Conservation (phyloP, 148 eudicot species). For the Chenopodium suecicum region DNA sequence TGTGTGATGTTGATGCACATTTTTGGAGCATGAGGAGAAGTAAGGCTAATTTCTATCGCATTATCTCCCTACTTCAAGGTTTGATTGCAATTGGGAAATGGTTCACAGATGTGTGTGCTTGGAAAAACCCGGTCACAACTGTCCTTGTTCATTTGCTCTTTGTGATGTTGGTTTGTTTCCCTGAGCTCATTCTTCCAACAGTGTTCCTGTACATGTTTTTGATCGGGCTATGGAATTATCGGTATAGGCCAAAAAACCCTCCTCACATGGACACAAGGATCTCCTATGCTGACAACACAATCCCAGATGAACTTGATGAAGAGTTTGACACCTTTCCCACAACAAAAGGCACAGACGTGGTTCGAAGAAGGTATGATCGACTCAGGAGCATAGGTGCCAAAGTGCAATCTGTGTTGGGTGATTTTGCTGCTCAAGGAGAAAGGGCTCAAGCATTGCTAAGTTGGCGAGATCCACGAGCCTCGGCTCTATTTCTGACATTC, state of each 20-base stretch:
- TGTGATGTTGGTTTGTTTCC: slow-evolving; percentile 65
- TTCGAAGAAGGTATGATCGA: slow-evolving; percentile 73
- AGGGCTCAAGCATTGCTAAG: slow-evolving; percentile 67
- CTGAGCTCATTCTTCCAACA: slow-evolving; percentile 71
- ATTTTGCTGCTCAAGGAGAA: slow-evolving; percentile 78
- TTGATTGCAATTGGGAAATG: slow-evolving; percentile 53
- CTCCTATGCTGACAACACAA: slow-evolving; percentile 53
- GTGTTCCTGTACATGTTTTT: slow-evolving; percentile 69
- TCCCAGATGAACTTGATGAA: slow-evolving; percentile 73
- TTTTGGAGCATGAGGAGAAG: slow-evolving; percentile 91
- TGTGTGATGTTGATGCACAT: slow-evolving; percentile 77
- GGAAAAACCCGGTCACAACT: slow-evolving; percentile 75
- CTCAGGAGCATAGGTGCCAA: slow-evolving; percentile 62
- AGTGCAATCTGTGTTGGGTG: slow-evolving; percentile 73
- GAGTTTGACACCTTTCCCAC: slow-evolving; percentile 81
- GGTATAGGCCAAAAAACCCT: slow-evolving; percentile 51
- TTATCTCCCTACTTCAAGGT: slow-evolving; percentile 55
- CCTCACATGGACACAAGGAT: slow-evolving; percentile 76
- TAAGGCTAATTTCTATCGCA: slow-evolving; percentile 76
- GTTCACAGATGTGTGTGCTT: slow-evolving; percentile 66
- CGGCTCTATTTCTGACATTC: slow-evolving; percentile 47
- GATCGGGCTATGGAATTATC: slow-evolving; percentile 78
- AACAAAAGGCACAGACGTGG: slow-evolving; percentile 33
- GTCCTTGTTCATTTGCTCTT: slow-evolving; percentile 63
- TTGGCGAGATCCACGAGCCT: slow-evolving; percentile 87